A percentile compares a stretch with the other conserved stretches of the same genome.
These are phyloP conservation scores for Gryganskiella cystojenkinii DNA, from an alignment of 192 early-diverging fungal species.

Conservation along the genomic window DNA sequence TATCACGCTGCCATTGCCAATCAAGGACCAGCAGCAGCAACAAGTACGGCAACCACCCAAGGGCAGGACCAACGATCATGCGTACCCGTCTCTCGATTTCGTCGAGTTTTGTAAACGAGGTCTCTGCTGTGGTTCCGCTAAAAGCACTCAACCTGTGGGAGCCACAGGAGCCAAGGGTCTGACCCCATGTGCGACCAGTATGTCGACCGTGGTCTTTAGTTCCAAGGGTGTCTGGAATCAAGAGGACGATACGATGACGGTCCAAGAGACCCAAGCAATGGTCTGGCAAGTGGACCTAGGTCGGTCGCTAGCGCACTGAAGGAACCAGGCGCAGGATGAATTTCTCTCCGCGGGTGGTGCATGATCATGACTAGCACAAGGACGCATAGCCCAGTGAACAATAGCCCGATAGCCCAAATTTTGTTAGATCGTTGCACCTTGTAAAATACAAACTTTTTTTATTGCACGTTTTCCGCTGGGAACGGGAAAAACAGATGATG, in stretches of 20 bases:
- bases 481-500: too few species aligned
- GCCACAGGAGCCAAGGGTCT: conserved; percentile 1
- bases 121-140: conserved; percentile 34
- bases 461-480: too few species aligned
- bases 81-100: conserved; percentile 8
- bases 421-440: too few species aligned
- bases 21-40: too few species aligned
- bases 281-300: conserved; percentile 50
- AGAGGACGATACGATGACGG: neutral
- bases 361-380: too few species aligned
- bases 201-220: conserved; percentile 36
- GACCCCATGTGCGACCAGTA: conserved; percentile 45
- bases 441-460: too few species aligned
- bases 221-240: conserved; percentile 33
- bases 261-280: conserved; percentile 16
- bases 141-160: neutral
- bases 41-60: too few species aligned
- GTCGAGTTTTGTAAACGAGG: conserved; percentile 43
- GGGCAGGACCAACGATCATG: neutral
- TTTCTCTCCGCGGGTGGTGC: too few species aligned
- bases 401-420: too few species aligned
- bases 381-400: too few species aligned
- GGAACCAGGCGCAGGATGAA: too few species aligned
- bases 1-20: too few species aligned
- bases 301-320: neutral